A percentile compares a stretch with the other conserved stretches of the same genome.
Conservation (phyloP, 768 basidiomycete species). For the Tremella fuciformis region DNA sequence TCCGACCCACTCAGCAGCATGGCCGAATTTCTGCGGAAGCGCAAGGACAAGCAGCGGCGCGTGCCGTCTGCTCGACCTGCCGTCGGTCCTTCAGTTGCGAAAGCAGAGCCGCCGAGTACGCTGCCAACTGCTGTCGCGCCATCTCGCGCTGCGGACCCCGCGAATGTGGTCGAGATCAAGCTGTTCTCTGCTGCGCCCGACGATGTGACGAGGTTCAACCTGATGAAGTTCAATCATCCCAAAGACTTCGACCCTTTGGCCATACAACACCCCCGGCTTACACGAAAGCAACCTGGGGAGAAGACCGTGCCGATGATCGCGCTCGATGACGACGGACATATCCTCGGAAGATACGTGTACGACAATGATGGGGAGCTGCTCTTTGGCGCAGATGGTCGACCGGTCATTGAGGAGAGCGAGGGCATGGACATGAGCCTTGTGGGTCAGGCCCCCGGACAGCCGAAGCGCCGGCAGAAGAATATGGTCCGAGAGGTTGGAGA, state of each 20-base stretch:
- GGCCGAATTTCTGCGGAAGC: constrained; percentile 43
- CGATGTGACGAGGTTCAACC: constrained; percentile 28
- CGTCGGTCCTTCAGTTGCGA: neutral
- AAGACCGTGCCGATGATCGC: constrained; percentile 27
- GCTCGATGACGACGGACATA: constrained; percentile 28
- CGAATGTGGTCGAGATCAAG: constrained; percentile 29
- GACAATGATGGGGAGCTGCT: constrained; percentile 38
- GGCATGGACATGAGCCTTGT: constrained; percentile 39
- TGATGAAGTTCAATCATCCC: constrained; percentile 34
- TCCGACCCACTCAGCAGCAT: constrained; percentile 10
- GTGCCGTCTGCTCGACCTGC: constrained; percentile 8
- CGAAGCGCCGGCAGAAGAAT: constrained; percentile 19
- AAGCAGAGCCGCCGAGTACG: neutral
- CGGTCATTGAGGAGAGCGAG: constrained; percentile 26
- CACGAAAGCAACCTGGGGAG: constrained; percentile 41
- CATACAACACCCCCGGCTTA: constrained; percentile 28
- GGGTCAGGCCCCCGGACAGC: constrained; percentile 16
- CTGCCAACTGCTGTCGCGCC: neutral
- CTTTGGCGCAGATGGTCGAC: constrained; percentile 32
- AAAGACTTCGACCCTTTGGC: constrained; percentile 28
- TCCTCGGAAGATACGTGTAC: constrained; percentile 39
- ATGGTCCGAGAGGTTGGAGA: constrained; percentile 40
- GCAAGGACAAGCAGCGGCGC: constrained; percentile 36
- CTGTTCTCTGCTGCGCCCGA: constrained; percentile 30
- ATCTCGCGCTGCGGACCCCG: neutral